Percentiles rank a stretch among this genome's conserved stretches.
Evolutionary conservation across 805 yeast species (phyloP).

Genomic region (Metschnikowia cerradonensis): DNA sequence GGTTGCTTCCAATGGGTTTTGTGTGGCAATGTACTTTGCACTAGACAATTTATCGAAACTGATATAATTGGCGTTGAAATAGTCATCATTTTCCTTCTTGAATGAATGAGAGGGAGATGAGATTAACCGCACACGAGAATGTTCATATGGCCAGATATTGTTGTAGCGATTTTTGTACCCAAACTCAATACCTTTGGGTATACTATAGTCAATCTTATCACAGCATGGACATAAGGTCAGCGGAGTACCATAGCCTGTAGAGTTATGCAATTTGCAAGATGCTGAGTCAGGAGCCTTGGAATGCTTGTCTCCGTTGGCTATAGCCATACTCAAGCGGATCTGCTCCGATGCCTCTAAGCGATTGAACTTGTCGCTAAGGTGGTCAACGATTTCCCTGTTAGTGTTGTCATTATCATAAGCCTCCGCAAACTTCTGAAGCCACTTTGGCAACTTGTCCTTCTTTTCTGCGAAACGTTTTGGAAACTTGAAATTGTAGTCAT

Average conservation of each 20-base stretch:
- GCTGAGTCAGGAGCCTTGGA: slow-evolving; percentile 4
- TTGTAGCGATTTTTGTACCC: slow-evolving; percentile 83
- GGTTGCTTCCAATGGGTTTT: slow-evolving; percentile 40
- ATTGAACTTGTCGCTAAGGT: slow-evolving; percentile 29
- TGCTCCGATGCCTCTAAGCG: slow-evolving; percentile 39
- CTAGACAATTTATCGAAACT: slow-evolving; percentile 22
- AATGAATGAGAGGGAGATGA: slow-evolving; percentile 17
- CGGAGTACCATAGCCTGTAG: slow-evolving; percentile 34
- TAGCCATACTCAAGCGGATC: slow-evolving; percentile 33
- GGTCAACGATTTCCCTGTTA: slow-evolving; percentile 21
- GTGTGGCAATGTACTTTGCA: slow-evolving; percentile 42
- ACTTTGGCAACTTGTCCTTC: slow-evolving; percentile 25
- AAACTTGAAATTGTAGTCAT: slow-evolving; percentile 23
- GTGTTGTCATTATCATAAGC: slow-evolving; percentile 13
- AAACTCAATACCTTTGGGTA: slow-evolving; percentile 66
- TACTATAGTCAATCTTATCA: slow-evolving; percentile 34
- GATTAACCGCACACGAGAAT: slow-evolving; percentile 66
- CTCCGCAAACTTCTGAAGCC: slow-evolving; percentile 27
- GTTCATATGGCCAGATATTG: slow-evolving; percentile 84
- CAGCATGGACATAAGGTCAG: slow-evolving; percentile 41
- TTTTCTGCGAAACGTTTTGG: slow-evolving; percentile 17
- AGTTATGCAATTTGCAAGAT: slow-evolving; percentile 10
- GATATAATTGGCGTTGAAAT: slow-evolving; percentile 45
- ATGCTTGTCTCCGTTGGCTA: slow-evolving; percentile 15
- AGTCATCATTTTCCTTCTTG: slow-evolving; percentile 29